Conservation (phyloP, 2,329 filamentous ascomycete species). For the Dendryphion nanum region DNA sequence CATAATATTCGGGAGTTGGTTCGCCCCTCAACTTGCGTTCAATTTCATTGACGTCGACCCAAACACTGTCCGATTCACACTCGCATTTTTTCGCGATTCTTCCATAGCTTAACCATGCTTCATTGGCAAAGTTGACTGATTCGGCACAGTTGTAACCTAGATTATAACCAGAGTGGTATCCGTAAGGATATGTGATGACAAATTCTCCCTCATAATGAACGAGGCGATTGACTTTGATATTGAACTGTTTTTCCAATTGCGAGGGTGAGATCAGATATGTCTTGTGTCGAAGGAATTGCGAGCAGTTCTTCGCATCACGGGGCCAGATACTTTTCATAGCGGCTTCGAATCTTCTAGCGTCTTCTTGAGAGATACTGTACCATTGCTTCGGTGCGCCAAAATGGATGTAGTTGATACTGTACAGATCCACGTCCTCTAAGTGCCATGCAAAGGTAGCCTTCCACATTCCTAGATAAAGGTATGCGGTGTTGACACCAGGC, state of each 20-base stretch:
- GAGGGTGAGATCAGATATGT: slow-evolving; percentile 94
- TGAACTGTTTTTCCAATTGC: slow-evolving; percentile 80
- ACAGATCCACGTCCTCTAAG: slow-evolving; percentile 95
- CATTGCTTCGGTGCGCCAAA: slow-evolving; percentile 98
- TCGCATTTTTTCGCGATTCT: slow-evolving; percentile 96
- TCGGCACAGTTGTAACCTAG: slow-evolving; percentile 98
- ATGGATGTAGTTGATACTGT: slow-evolving; percentile 99
- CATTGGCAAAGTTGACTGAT: slow-evolving; percentile 96
- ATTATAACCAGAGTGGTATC: slow-evolving; percentile 97
- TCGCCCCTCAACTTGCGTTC: slow-evolving; percentile 92
- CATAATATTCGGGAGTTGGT: slow-evolving; percentile 73
- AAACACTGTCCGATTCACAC: slow-evolving; percentile 95
- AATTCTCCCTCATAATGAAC: slow-evolving; percentile 97
- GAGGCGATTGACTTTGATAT: slow-evolving; percentile 93
- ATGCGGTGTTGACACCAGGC: slow-evolving; percentile 96
- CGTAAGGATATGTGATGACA: slow-evolving; percentile 96
- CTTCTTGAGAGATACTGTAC: slow-evolving; percentile 98
- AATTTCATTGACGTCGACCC: slow-evolving; percentile 95
- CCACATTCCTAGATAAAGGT: slow-evolving; percentile 99
- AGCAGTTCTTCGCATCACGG: slow-evolving; percentile 89
- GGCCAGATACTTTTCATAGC: slow-evolving; percentile 97
- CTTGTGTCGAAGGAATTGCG: slow-evolving; percentile 96
- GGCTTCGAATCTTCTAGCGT: slow-evolving; percentile 86
- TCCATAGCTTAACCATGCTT: slow-evolving; percentile 92
- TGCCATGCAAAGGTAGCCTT: slow-evolving; percentile 99